Evolutionary conservation across 257 asterid genomes (phyloP), one percentile per base, ranked within the genome.

Genomic region (Solanum acaule): DNA sequence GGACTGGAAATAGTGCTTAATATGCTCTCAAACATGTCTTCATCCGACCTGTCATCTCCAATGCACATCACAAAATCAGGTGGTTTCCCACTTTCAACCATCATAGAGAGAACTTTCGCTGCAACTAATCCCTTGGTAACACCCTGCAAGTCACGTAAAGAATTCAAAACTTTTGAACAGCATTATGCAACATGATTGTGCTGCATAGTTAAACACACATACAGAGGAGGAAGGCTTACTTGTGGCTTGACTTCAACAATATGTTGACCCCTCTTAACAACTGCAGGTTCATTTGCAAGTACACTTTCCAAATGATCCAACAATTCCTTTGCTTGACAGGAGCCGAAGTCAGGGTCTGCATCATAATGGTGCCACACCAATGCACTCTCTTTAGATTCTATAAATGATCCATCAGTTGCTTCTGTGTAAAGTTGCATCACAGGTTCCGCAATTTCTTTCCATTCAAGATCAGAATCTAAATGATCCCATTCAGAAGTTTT

Each of bases 211-310:
- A 77, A 76, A 38, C 8, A 37, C 34, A 77, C 84, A 25, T 31
- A 38, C 34, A 38, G 46, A 75, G 73, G 49, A 86, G 25, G 59
- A 81, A 88, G 37, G 52, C 92, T 33, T 93, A 95, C 99, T 87
- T 95, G 99, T 14, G 99, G 99, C 90, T 96, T 96, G 18, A 96
- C 98, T 95, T 96, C 99, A 23, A 95, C 97, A 86, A 96, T 96
- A 42, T 95, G 98, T 87, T 95, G 98, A 73, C 99, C 99, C 91
- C 99, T 94, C 88, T 90, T 92, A 67, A 94, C 99, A 88, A 94
- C 98, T 25, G 96, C 99, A 68, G 99, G 98, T 91, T 94, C 99
- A 90, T 96, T 96, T 75, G 98, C 93, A 86, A 96, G 95, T 29
- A 95, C 99, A 89, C 87, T 96, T 90, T 96, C 99, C 91, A 96